Evolutionary conservation across 495 filamentous ascomycete species (phyloP), one percentile per base, ranked within the genome.

Genomic region (Collariella sp.): DNA sequence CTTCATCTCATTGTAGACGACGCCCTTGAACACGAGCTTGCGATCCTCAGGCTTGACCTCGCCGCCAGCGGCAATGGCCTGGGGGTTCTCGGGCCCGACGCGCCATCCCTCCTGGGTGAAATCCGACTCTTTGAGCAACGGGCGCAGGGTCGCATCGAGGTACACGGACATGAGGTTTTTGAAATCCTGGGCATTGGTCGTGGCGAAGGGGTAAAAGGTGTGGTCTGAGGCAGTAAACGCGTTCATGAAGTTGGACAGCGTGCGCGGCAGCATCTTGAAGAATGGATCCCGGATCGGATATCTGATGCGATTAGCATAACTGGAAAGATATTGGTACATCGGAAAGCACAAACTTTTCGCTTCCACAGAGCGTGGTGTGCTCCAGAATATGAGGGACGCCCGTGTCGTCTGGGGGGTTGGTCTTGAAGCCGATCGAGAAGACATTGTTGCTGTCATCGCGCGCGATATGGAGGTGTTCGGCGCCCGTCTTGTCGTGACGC

Each of bases 1-100:
- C 70, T 98, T 98, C 93, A 98, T 98, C 72, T 98, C 93, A 64
- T 98, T 98, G 70, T 98, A 98, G 20, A 98, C 93, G 11, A 98
- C 93, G 20, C 93, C 93, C 67, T 98, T 98, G 76, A 98, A 98
- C 13, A 96, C 84, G 18, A 97, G 79, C 34, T 79, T 81, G 47
- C 72, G 78, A 46, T 71, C 72, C 47, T 69, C 72, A 51, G 66
- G 63, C 20, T 61, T 63, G 34, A 55, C 67, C 67, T 73, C 53
- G 20, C 61, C 73, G 5, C 68, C 72, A 20, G 75, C 62, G 36
- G 70, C 59, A 3, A 76, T 61, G 18, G 79, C 79, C 39, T 77
- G 73, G 7, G 87, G 85, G 64, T 98, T 88, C 70, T 95, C 89
- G 0, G 93, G 93, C 1, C 93, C 93, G 53, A 98, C 78, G 26